Evolutionary conservation across 805 yeast species (phyloP), one percentile per base, ranked within the genome.

Genomic region (Kodamaea fukazawae): DNA sequence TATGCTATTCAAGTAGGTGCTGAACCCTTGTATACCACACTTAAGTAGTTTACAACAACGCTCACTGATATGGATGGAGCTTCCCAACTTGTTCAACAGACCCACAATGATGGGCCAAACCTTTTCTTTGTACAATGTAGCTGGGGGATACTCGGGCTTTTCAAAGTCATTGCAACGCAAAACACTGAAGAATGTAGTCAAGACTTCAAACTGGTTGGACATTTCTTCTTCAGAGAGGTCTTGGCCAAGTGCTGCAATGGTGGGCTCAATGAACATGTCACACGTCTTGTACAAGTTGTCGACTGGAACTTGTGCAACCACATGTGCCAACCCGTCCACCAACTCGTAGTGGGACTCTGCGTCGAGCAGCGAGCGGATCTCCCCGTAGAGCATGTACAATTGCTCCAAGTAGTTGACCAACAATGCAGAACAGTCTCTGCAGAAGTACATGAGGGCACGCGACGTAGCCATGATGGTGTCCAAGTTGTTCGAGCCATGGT

Each of bases 391-490:
- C 47, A 77, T 71, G 50, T 82, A 79, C 41, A 93, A 70, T 58
- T 88, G 95, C 40, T 80, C 87, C 49, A 88, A 66, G 57, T 76
- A 86, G 34, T 75, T 74, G 13, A 80, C 75, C 49, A 93, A 65
- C 11, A 80, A 67, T 9, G 60, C 53, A 0, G 90, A 76, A 54
- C 99, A 93, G 62, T 95, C 99, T 54, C 86, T 85, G 65, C 97
- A 90, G 55, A 93, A 87, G 57, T 80, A 91, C 90, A 88, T 87
- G 53, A 93, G 72, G 0, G 99, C 95, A 61, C 86, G 90, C 0
- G 97, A 83, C 0, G 97, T 87, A 1, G 99, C 97, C 18, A 83
- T 76, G 16, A 83, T 70, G 22, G 86, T 83, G 31, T 77, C 81
- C 29, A 56, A 55, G 31, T 54, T 49, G 1, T 12, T 23, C 5